Percentiles rank a stretch among this genome's conserved stretches.
These are phyloP conservation scores for carrot (Daucus carota) DNA, from an alignment of 129 eudicot genomes.

Conservation along the genomic window DNA sequence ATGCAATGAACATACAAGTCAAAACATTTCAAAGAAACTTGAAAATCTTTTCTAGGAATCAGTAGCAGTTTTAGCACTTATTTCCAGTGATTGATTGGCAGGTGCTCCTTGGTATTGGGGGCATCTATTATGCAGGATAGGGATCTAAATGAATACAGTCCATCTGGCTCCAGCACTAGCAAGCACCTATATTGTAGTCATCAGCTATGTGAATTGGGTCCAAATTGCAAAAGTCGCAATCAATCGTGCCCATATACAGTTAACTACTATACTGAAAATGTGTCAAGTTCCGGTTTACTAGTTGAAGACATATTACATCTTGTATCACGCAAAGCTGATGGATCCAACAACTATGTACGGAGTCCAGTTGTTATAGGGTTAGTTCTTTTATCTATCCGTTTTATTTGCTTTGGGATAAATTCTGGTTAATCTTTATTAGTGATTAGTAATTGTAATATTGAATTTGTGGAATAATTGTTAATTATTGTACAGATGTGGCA, in stretches of 20 bases:
- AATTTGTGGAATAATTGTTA: constrained; percentile 1
- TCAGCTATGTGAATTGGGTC: constrained; percentile 53
- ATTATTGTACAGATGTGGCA: constrained; percentile 64
- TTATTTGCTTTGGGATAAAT: neutral
- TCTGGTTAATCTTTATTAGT: neutral
- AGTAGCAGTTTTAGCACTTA: constrained; percentile 77
- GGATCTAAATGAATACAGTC: constrained; percentile 75
- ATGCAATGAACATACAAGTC: neutral
- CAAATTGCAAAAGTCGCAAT: constrained; percentile 52
- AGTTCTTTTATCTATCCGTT: constrained; percentile 9
- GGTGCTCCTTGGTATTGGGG: constrained; percentile 99
- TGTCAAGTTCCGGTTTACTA: constrained; percentile 93
- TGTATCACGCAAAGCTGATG: constrained; percentile 44
- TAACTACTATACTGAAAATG: constrained; percentile 46
- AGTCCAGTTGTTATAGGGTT: constrained; percentile 81
- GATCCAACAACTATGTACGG: constrained; percentile 48
- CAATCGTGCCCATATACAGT: constrained; percentile 71
- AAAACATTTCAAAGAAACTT: constrained; percentile 8
- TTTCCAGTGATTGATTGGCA: constrained; percentile 98
- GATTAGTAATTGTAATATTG: neutral
- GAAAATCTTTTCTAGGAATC: constrained; percentile 24
- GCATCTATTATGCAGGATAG: constrained; percentile 99
- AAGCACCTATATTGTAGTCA: constrained; percentile 71
- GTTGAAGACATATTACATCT: constrained; percentile 89
- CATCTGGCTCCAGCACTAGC: constrained; percentile 80